Conservation (phyloP, 225 moss, liverwort and hornwort species). For the Pseudoscleropodium purum region DNA sequence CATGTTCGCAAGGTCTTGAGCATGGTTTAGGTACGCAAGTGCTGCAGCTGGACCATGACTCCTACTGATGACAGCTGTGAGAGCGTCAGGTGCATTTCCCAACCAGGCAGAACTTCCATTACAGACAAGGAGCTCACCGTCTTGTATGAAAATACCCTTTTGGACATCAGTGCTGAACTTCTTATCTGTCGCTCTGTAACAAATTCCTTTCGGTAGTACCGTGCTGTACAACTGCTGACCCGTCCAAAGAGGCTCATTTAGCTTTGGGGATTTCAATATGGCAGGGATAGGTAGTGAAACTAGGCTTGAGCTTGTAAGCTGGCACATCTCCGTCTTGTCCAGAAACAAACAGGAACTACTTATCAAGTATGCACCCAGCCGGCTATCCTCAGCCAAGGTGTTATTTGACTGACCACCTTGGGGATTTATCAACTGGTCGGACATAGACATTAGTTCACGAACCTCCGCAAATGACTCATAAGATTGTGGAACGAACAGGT, state of each 20-base stretch:
- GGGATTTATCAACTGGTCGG: conserved; percentile 63
- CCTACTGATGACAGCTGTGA: conserved; percentile 44
- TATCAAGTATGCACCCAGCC: conserved; percentile 63
- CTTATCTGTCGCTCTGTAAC: conserved; percentile 21
- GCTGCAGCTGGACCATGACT: conserved; percentile 47
- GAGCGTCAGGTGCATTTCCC: conserved; percentile 44
- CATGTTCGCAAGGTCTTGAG: conserved; percentile 58
- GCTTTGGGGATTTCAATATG: conserved; percentile 59
- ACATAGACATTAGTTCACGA: conserved; percentile 58
- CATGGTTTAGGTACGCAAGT: conserved; percentile 54
- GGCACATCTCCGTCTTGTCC: conserved; percentile 46
- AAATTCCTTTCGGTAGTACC: conserved; percentile 41
- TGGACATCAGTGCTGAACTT: conserved; percentile 10
- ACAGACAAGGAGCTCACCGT: conserved; percentile 69
- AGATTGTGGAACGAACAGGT: conserved; percentile 82
- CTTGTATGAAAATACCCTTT: conserved; percentile 41
- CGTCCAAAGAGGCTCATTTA: conserved; percentile 64
- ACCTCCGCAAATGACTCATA: conserved; percentile 68
- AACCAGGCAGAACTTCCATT: conserved; percentile 62
- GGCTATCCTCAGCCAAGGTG: conserved; percentile 72
- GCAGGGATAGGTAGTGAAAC: conserved; percentile 60
- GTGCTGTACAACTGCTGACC: conserved; percentile 71
- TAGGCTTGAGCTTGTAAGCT: conserved; percentile 34
- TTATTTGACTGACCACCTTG: conserved; percentile 73
- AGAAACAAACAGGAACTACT: conserved; percentile 53